phyloP scores from a whole-genome alignment of 257 asterid species.

The Solanum megistacrolobum region DNA sequence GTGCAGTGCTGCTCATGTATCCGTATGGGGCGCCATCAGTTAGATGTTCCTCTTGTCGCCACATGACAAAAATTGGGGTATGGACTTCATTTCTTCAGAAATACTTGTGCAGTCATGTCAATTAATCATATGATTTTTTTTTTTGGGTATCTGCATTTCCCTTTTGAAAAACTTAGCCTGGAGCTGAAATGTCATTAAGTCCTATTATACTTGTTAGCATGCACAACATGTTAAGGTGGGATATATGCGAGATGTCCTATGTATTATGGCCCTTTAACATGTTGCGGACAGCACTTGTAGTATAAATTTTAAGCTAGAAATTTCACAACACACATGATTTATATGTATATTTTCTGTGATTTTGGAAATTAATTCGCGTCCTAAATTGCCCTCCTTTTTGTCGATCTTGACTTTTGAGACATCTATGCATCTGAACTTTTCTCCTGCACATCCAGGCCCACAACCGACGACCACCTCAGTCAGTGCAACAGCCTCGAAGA shows the following conservation, averaged over 20 bases:
- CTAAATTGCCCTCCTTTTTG: background rate
- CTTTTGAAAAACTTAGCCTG: background rate
- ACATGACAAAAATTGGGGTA: constrained; percentile 74
- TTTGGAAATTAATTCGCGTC: background rate
- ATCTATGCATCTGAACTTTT: constrained; percentile 1
- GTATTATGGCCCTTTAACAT: background rate
- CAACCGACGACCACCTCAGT: constrained; percentile 70
- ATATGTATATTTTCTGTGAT: background rate
- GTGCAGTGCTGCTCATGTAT: constrained; percentile 72
- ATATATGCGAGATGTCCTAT: background rate
- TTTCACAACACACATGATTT: background rate
- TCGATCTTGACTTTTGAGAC: background rate
- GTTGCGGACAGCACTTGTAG: background rate
- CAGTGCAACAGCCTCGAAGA: constrained; percentile 56
- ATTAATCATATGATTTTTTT: background rate
- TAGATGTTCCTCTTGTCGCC: constrained; percentile 63
- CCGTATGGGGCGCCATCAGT: constrained; percentile 73
- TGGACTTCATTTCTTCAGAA: constrained; percentile 8
- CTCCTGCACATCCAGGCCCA: constrained; percentile 41
- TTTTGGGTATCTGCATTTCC: background rate
- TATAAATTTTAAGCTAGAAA: background rate
- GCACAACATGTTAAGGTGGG: background rate
- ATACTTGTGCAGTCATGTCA: background rate
- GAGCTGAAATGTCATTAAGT: background rate
- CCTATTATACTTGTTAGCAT: background rate